Base-by-base conservation (phyloP, 2,329 filamentous ascomycete species). In the Coniochaeta sp. region DNA sequence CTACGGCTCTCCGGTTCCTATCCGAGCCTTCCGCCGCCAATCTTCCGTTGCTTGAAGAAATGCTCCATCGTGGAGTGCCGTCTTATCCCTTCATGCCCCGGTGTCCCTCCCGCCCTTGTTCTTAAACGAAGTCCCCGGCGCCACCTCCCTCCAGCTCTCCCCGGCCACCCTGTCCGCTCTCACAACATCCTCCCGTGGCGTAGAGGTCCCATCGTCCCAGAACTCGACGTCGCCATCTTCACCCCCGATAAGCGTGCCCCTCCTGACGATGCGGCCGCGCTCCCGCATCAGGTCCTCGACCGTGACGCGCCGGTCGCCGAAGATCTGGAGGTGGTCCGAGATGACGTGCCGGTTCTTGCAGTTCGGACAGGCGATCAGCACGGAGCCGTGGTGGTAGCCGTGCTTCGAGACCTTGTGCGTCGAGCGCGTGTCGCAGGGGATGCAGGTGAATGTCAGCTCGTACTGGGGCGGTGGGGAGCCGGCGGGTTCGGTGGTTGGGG, bases 281-380 rank as follows among this genome's bases (percentile, higher is more conserved):
- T 91, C 86, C 61, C 81, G 78, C 77, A 95, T 83, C 57, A 98
- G 74, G 63, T 93, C 88, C 73, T 96, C 89, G 32, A 95, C 77
- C 0, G 89, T 92, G 61, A 89, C 73, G 60, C 81, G 79, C 55
- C 80, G 81, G 65, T 93, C 85, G 38, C 87, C 88, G 69, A 95
- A 95, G 56, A 93, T 90, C 65, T 78, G 75, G 47, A 99, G 76
- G 73, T 99, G 90, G 73, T 99, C 95, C 69, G 87, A 89, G 68
- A 99, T 98, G 65, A 99, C 77, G 77, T 99, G 95, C 26, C 92
- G 84, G 71, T 91, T 93, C 69, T 88, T 87, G 75, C 95, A 99
- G 3, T 80, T 79, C 0, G 95, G 93, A 71, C 95, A 99, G 36
- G 89, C 88, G 65, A 98, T 93, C 60, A 99, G 79, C 4, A 95